Percentiles rank a stretch among this genome's conserved stretches.
phyloP scores from a whole-genome alignment of 345 rosid genomes.

The Hibiscus tridactylites region DNA sequence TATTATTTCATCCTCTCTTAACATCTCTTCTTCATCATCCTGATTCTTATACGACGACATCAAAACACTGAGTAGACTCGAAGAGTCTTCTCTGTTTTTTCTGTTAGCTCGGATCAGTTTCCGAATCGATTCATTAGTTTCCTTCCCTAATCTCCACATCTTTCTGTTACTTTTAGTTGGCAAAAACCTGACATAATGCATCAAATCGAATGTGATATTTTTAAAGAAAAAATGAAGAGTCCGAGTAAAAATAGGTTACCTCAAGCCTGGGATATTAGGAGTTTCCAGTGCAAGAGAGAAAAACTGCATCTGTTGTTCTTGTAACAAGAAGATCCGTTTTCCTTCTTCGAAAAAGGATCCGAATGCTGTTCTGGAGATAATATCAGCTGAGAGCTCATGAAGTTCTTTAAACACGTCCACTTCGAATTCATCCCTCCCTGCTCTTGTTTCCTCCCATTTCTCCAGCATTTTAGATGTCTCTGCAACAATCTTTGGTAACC shows the following conservation, averaged over 20 bases:
- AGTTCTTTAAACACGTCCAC: slow-evolving; percentile 51
- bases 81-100: slow-evolving; percentile 27
- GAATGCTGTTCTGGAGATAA: slow-evolving; percentile 80
- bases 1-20: slow-evolving; percentile 59
- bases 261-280: slow-evolving; percentile 69
- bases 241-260: slow-evolving; percentile 24
- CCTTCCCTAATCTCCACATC: slow-evolving; percentile 57
- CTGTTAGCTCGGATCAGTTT: slow-evolving; percentile 37
- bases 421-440: slow-evolving; percentile 52
- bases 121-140: slow-evolving; percentile 48
- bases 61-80: slow-evolving; percentile 50
- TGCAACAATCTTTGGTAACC: slow-evolving; percentile 61
- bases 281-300: slow-evolving; percentile 46
- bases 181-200: slow-evolving; percentile 37
- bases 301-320: slow-evolving; percentile 62
- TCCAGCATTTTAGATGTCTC: slow-evolving; percentile 44
- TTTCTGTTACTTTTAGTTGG: slow-evolving; percentile 70
- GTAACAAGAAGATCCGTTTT: slow-evolving; percentile 51
- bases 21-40: slow-evolving; percentile 48
- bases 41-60: slow-evolving; percentile 42
- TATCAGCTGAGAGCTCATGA: slow-evolving; percentile 54
- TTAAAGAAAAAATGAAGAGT: not conserved
- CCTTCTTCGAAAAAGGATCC: slow-evolving; percentile 81
- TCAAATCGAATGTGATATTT: too few relatives aligned
- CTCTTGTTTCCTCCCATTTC: slow-evolving; percentile 60